Base-by-base conservation (phyloP, 2,329 filamentous ascomycete species). In the Escovopsis sp. region DNA sequence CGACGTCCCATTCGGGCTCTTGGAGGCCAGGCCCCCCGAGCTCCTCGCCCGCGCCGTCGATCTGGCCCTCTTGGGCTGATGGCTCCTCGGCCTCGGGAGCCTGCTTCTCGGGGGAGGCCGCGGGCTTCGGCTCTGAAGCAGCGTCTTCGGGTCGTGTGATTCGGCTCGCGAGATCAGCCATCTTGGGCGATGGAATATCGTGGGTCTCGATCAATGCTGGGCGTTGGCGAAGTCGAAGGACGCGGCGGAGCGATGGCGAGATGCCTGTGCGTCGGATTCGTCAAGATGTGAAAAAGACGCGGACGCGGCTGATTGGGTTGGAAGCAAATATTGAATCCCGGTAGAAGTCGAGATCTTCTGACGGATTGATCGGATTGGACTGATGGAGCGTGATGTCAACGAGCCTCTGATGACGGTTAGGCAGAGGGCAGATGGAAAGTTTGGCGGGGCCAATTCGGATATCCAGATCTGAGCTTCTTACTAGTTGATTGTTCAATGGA, bases 1-100 rank as follows among this genome's bases (percentile, higher is more conserved):
- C 82, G 51, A 98, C 89, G 51, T 91, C 82, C 63, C 83, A 93
- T 45, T 83, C 79, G 4, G 80, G 78, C 60, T 95, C 85, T 38
- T 74, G 61, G 26, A 80, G 66, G 39, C 67, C 68, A 34, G 75
- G 75, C 43, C 71, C 75, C 34, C 61, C 60, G 18, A 60, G 52
- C 26, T 51, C 47, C 38, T 61, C 59, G 33, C 56, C 53, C 38
- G 59, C 53, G 39, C 60, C 62, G 39, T 68, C 61, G 19, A 55
- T 47, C 51, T 66, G 61, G n/a, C 54, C 55, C 38, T 49, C 51
- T 23, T 53, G 45, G 4, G 44, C 48, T 10, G 47, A 36, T 34
- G 51, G 47, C n/a, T 47, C 45, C 26, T 53, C 42, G 42, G 51
- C 50, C 26, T 53, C 42, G 42, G 51, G 50, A 33, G 49, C 45